These are phyloP conservation scores for Backusella psychrophila DNA, from an alignment of 192 early-diverging fungal species.

Conservation along the genomic window DNA sequence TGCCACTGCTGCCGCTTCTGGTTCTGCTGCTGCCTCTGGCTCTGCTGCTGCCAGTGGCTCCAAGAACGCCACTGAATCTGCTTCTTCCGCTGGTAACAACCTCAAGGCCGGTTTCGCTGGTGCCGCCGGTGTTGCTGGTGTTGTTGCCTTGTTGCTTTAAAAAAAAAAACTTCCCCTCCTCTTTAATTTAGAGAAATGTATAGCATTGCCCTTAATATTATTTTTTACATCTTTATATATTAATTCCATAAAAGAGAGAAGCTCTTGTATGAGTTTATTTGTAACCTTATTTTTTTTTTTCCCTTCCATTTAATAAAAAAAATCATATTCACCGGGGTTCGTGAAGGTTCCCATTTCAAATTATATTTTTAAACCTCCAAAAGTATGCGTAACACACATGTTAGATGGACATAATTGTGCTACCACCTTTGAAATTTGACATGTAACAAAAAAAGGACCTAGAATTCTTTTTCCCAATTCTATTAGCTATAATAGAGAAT, in stretches of 20 bases:
- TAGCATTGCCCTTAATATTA: not conserved
- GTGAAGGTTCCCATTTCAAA: not conserved
- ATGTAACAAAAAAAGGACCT: not conserved
- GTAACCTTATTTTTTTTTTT: not conserved
- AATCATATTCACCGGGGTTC: not conserved
- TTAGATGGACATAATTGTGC: not conserved
- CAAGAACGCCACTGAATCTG: not conserved
- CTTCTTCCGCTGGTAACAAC: constrained; percentile 16
- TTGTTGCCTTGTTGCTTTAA: constrained; percentile 24
- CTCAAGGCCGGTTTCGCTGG: constrained; percentile 3
- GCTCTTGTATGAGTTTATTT: not conserved
- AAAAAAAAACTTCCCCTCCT: not conserved
- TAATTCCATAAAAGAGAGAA: not conserved
- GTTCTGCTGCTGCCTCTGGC: not conserved
- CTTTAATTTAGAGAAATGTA: not conserved
- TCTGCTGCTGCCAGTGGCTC: not conserved
- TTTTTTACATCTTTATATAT: not conserved
- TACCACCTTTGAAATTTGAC: not conserved
- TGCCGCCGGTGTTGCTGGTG: constrained; percentile 17
- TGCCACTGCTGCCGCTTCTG: not conserved
- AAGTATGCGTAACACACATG: not conserved
- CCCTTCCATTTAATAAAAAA: not conserved
- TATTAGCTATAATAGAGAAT: not conserved
- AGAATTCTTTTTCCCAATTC: not conserved
- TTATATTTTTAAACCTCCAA: not conserved